Evolutionary conservation across 345 rosid genomes (phyloP).

Genomic region (Chamaenerion angustifolium): DNA sequence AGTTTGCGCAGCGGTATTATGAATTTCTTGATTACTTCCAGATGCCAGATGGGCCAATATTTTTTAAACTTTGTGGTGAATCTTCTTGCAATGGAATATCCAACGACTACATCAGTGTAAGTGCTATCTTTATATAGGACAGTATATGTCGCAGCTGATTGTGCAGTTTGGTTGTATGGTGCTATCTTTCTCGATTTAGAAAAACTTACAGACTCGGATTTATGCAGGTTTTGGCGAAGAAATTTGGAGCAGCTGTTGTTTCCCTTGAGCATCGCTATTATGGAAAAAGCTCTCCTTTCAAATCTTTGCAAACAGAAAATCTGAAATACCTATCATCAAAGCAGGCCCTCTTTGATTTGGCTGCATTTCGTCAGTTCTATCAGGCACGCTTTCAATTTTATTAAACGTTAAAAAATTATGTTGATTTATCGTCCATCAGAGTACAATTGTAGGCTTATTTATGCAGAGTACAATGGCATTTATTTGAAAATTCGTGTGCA

Average conservation of each 20-base stretch:
- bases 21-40: constrained; percentile 63
- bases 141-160: background rate
- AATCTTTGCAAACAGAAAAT: constrained; percentile 46
- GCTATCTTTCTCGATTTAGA: background rate
- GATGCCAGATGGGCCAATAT: constrained; percentile 65
- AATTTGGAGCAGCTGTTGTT: constrained; percentile 93
- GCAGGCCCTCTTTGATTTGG: constrained; percentile 82
- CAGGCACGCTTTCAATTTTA: constrained; percentile 32
- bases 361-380: constrained; percentile 66
- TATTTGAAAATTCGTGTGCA: too few relatives aligned
- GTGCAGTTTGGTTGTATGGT: background rate
- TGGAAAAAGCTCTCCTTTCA: constrained; percentile 78
- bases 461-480: too few relatives aligned
- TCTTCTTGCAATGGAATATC: constrained; percentile 57
- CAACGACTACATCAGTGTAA: constrained; percentile 63
- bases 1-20: constrained; percentile 66
- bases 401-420: too few relatives aligned
- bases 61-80: constrained; percentile 76
- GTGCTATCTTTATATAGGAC: constrained; percentile 2
- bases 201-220: background rate
- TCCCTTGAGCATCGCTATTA: constrained; percentile 95
- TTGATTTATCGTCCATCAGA: too few relatives aligned
- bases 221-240: constrained; percentile 72
- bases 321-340: constrained; percentile 85
- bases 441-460: too few relatives aligned